Conservation (phyloP, 345 rosid genomes). For the Acer campestre region DNA sequence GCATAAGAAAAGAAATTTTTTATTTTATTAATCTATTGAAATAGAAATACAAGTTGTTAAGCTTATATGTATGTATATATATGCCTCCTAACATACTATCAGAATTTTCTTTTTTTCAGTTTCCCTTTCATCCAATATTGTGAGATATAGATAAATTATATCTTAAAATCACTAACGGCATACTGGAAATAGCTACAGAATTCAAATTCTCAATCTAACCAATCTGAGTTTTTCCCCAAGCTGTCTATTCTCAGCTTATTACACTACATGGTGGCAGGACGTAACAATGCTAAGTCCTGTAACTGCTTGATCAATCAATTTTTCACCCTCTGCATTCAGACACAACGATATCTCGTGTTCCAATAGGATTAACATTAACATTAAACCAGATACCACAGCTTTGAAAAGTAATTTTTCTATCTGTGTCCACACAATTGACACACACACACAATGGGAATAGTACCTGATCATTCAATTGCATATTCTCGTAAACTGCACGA, state of each 20-base stretch:
- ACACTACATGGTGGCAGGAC: background rate
- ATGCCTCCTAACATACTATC: no score
- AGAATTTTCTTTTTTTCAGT: no score
- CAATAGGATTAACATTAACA: background rate
- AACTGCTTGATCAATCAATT: background rate
- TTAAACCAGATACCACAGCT: background rate
- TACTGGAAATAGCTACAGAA: background rate
- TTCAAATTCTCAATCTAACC: background rate
- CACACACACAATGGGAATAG: background rate
- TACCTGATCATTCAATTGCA: slow-evolving; percentile 77
- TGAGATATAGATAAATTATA: background rate
- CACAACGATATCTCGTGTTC: background rate
- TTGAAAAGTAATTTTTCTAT: background rate
- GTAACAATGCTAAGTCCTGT: background rate
- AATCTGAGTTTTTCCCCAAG: background rate
- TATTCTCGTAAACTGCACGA: slow-evolving; percentile 61
- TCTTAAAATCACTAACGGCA: background rate
- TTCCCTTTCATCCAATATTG: background rate
- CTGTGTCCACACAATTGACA: background rate
- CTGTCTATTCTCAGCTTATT: background rate
- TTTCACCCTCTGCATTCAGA: background rate
- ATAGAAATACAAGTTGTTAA: no score
- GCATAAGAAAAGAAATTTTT: background rate
- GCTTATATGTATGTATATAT: no score
- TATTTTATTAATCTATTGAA: no score